These are phyloP conservation scores for Verticillium zaregamsianum DNA, from an alignment of 2,329 filamentous ascomycete species.

Conservation along the genomic window DNA sequence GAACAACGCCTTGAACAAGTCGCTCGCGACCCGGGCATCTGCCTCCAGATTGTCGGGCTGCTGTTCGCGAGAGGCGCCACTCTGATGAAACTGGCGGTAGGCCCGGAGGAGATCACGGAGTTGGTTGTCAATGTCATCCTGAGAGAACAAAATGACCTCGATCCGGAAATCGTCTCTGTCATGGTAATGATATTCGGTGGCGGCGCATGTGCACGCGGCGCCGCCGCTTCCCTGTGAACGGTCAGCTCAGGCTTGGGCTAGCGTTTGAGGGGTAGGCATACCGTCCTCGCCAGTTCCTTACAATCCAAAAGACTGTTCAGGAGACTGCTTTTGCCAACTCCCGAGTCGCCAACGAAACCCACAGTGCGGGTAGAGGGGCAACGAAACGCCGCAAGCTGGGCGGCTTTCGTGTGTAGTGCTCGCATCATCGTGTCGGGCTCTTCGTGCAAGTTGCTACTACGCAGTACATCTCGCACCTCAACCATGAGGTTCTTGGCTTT, in stretches of 20 bases:
- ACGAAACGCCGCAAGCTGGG: constrained; percentile 28
- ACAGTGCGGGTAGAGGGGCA: constrained; percentile 35
- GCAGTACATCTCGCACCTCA: constrained; percentile 25
- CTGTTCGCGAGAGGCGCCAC: constrained; percentile 6
- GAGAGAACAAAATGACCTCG: constrained; percentile 26
- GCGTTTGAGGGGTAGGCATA: constrained; percentile 20
- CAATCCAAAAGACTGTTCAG: constrained; percentile 43
- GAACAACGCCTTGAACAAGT: constrained; percentile 35
- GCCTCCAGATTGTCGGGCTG: constrained; percentile 19
- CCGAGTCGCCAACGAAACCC: constrained; percentile 44
- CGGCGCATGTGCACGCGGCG: constrained; percentile 41
- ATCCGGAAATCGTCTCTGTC: constrained; percentile 25
- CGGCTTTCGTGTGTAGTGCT: constrained; percentile 26
- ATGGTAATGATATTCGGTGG: constrained; percentile 41
- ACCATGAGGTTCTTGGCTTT: constrained; percentile 27
- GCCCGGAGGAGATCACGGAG: constrained; percentile 27
- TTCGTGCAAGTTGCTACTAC: constrained; percentile 25
- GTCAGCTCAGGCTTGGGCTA: neutral
- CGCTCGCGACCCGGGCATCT: constrained; percentile 26
- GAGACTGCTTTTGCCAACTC: constrained; percentile 44
- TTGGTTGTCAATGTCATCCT: constrained; percentile 26
- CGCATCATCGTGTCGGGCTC: constrained; percentile 20
- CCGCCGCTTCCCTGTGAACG: constrained; percentile 35
- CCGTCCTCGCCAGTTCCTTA: constrained; percentile 32
- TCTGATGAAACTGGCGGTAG: constrained; percentile 30